Conservation (phyloP, 306 rosid genomes). For the Chamaecrista fasciculata region DNA sequence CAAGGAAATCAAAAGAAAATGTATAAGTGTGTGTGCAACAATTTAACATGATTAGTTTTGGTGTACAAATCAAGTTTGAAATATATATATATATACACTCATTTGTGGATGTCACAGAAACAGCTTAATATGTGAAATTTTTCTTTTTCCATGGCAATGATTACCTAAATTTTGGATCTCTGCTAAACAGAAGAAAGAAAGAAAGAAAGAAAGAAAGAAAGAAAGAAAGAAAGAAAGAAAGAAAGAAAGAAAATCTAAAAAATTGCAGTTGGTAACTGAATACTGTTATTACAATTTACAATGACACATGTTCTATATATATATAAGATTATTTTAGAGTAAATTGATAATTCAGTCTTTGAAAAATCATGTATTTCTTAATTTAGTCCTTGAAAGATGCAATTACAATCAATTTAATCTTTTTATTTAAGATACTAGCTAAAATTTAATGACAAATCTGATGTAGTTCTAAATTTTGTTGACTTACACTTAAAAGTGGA, state of each 20-base stretch:
- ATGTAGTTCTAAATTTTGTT: no score
- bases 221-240: not conserved
- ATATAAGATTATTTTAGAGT: slow-evolving; percentile 7
- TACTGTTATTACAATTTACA: not conserved
- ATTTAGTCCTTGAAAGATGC: no score
- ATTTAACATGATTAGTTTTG: slow-evolving; percentile 2
- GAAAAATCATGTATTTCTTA: no score
- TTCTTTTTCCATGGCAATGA: no score
- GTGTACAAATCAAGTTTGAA: slow-evolving; percentile 18
- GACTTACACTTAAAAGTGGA: no score
- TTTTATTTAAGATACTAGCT: no score
- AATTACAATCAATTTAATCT: no score
- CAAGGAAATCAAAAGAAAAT: not conserved
- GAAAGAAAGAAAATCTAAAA: slow-evolving; percentile 7
- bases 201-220: not conserved
- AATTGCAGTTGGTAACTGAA: slow-evolving; percentile 29
- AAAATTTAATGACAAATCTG: no score
- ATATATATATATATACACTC: no score
- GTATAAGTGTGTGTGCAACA: not conserved
- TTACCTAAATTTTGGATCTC: not conserved
- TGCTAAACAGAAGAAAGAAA: not conserved
- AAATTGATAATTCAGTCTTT: no score
- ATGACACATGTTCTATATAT: not conserved
- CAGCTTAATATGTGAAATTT: not conserved
- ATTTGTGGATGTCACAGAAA: not conserved